These are phyloP conservation scores for Collybiopsis confluens DNA, from an alignment of 768 basidiomycete genomes.

Conservation along the genomic window DNA sequence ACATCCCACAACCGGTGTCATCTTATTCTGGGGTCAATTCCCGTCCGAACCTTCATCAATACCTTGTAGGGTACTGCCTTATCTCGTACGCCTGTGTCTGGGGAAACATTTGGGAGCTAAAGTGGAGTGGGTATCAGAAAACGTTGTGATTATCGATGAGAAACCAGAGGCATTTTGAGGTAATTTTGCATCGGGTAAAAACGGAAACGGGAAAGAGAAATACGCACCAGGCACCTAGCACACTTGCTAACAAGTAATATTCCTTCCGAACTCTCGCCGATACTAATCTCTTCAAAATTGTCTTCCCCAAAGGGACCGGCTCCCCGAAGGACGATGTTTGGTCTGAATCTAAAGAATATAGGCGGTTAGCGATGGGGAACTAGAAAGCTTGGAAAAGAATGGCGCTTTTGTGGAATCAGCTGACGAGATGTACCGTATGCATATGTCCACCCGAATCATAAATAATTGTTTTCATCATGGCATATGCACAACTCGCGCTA, in stretches of 20 bases:
- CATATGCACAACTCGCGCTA: no score
- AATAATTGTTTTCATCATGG: no score
- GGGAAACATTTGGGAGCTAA: constrained; percentile 72
- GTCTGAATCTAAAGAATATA: constrained; percentile 55
- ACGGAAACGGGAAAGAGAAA: not conserved
- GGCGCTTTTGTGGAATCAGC: not conserved
- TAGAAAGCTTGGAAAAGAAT: not conserved
- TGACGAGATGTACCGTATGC: no score
- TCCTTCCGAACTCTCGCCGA: constrained; percentile 28
- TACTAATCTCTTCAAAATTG: constrained; percentile 54
- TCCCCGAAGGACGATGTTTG: constrained; percentile 70
- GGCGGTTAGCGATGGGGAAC: not conserved
- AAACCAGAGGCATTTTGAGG: not conserved
- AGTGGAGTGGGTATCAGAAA: no score
- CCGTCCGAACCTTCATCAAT: constrained; percentile 66
- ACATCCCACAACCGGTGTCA: constrained; percentile 63
- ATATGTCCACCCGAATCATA: no score
- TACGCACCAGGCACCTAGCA: constrained; percentile 66
- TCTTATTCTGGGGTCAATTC: constrained; percentile 46
- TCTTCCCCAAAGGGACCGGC: constrained; percentile 73
- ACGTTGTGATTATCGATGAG: no score
- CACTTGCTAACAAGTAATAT: constrained; percentile 67
- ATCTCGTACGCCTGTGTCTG: constrained; percentile 61
- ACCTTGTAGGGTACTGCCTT: constrained; percentile 73
- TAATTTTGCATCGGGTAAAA: constrained; percentile 3